Evolutionary conservation across 345 rosid genomes (phyloP).

Genomic region (Punica granatum): DNA sequence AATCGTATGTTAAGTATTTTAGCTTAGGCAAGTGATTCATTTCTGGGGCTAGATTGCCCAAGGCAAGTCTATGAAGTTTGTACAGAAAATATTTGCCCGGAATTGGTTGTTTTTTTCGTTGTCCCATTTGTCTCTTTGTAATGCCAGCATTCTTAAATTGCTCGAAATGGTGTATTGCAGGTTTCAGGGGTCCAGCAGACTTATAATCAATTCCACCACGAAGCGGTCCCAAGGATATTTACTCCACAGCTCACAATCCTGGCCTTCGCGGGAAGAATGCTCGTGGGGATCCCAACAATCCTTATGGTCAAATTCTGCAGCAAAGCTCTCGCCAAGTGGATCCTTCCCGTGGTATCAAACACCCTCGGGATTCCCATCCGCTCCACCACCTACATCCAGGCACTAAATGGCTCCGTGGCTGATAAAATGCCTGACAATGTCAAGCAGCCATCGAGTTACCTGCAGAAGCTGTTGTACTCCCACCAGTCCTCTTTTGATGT

Average conservation of each 20-base stretch:
- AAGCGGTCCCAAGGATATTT: slow-evolving; percentile 51
- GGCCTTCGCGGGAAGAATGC: slow-evolving; percentile 54
- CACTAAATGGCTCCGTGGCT: slow-evolving; percentile 33
- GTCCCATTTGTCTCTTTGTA: not conserved
- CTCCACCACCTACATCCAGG: slow-evolving; percentile 60
- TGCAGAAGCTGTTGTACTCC: slow-evolving; percentile 42
- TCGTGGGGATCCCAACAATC: slow-evolving; percentile 81
- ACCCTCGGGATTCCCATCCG: slow-evolving; percentile 68
- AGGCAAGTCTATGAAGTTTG: not conserved
- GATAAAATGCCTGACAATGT: slow-evolving; percentile 39
- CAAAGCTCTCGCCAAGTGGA: slow-evolving; percentile 84
- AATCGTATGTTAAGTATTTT: too few species aligned
- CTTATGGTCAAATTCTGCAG: slow-evolving; percentile 85
- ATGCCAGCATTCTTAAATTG: not conserved
- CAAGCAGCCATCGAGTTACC: slow-evolving; percentile 39
- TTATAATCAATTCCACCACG: slow-evolving; percentile 87
- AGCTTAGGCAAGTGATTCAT: not conserved
- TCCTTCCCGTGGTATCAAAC: slow-evolving; percentile 64
- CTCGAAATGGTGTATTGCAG: slow-evolving; percentile 20
- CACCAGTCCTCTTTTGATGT: slow-evolving; percentile 51
- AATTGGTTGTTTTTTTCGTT: not conserved
- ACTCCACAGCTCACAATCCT: slow-evolving; percentile 35
- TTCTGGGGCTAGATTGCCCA: not conserved
- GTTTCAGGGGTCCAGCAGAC: slow-evolving; percentile 82
- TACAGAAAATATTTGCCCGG: too few species aligned